phyloP scores from a whole-genome alignment of 2,329 filamentous ascomycete species.

The Leptographium procerum region DNA sequence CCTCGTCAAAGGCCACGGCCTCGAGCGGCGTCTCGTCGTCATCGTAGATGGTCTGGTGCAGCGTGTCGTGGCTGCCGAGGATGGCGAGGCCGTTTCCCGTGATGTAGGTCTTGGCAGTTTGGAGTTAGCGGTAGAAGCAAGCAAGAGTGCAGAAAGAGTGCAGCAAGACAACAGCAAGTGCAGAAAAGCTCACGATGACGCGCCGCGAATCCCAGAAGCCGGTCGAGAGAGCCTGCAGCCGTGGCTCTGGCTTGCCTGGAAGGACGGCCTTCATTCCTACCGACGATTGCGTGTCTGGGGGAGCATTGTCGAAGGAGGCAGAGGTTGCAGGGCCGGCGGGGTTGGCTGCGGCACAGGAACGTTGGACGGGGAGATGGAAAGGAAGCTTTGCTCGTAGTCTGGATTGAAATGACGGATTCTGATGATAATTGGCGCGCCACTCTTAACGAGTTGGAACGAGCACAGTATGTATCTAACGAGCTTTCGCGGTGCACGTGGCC shows the following conservation, averaged over 20 bases:
- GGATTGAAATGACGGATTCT: too few relatives aligned
- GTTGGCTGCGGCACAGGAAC: neutral
- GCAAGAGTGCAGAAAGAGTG: neutral
- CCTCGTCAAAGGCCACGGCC: slow-evolving; percentile 70
- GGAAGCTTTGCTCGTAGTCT: too few relatives aligned
- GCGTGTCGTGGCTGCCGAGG: slow-evolving; percentile 58
- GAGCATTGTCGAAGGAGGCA: slow-evolving; percentile 10
- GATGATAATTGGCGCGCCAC: too few relatives aligned
- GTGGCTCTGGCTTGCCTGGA: slow-evolving; percentile 35
- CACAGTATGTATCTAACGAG: too few relatives aligned
- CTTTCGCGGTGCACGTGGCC: too few relatives aligned
- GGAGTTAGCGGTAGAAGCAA: slow-evolving; percentile 5
- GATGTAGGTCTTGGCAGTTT: slow-evolving; percentile 59
- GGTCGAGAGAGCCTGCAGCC: slow-evolving; percentile 34
- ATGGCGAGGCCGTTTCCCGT: slow-evolving; percentile 81
- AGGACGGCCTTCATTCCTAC: slow-evolving; percentile 35
- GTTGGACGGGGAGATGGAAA: neutral
- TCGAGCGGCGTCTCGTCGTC: slow-evolving; percentile 58
- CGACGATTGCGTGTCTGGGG: neutral
- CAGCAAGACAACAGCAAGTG: neutral
- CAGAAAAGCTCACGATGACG: slow-evolving; percentile 19
- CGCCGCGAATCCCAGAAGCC: slow-evolving; percentile 31
- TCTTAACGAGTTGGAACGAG: too few relatives aligned
- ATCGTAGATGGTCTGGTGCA: slow-evolving; percentile 86
- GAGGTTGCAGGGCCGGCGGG: neutral